phyloP scores from a whole-genome alignment of 1,284 basidiomycete genomes.

The Coniophora puteana region DNA sequence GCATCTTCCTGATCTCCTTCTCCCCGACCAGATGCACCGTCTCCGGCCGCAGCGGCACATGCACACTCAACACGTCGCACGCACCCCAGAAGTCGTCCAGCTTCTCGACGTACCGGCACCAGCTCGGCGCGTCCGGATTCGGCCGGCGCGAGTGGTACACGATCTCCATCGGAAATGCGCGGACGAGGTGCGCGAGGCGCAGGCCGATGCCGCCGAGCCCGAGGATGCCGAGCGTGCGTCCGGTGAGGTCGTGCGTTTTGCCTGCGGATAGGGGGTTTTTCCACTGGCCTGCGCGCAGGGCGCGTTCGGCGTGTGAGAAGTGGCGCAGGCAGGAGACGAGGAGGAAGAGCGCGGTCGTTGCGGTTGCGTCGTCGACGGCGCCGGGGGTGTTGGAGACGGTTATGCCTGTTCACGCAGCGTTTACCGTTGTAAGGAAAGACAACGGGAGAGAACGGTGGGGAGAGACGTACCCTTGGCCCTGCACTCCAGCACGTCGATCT shows the following conservation, averaged over 20 bases:
- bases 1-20: slow-evolving; percentile 76
- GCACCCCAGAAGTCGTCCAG: slow-evolving; percentile 71
- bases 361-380: slow-evolving; percentile 90
- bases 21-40: slow-evolving; percentile 79
- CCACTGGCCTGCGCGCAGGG: slow-evolving; percentile 55
- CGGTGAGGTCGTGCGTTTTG: slow-evolving; percentile 71
- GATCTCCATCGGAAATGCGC: slow-evolving; percentile 83
- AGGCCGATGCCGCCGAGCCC: slow-evolving; percentile 89
- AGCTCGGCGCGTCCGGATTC: slow-evolving; percentile 57
- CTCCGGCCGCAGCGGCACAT: slow-evolving; percentile 67
- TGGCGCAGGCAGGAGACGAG: slow-evolving; percentile 82
- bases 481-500: slow-evolving; percentile 76
- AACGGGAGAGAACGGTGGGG: slow-evolving; percentile 2
- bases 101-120: slow-evolving; percentile 72
- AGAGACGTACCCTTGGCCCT: slow-evolving; percentile 55
- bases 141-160: slow-evolving; percentile 77
- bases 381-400: slow-evolving; percentile 88
- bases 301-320: slow-evolving; percentile 71
- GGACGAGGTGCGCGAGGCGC: slow-evolving; percentile 64
- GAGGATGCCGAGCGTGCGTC: slow-evolving; percentile 79
- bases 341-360: slow-evolving; percentile 85
- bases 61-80: slow-evolving; percentile 81
- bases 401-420: slow-evolving; percentile 52
- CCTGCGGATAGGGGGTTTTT: slow-evolving; percentile 45
- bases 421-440: not conserved